Percentiles rank a stretch among this genome's conserved stretches.
These are phyloP conservation scores for Pyrrhoderma noxium DNA, from an alignment of 1,284 basidiomycete genomes.

Conservation along the genomic window DNA sequence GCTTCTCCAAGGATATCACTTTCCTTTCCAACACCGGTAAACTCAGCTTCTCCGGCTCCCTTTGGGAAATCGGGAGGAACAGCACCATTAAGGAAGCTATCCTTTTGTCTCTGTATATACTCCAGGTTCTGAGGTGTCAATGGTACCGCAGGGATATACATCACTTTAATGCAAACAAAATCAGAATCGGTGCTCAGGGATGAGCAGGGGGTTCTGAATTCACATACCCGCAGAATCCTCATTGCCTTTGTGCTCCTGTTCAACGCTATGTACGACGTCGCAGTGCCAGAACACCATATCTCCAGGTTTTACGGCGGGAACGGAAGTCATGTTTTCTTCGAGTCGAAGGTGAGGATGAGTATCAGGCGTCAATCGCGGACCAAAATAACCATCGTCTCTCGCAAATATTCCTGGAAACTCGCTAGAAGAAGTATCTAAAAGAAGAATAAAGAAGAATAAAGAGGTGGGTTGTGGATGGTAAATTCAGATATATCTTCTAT, in stretches of 20 bases:
- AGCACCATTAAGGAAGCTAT: constrained; percentile 49
- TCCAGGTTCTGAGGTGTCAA: constrained; percentile 54
- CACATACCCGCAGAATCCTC: constrained; percentile 61
- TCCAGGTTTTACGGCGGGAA: constrained; percentile 69
- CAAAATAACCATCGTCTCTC: constrained; percentile 38
- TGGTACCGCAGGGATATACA: constrained; percentile 81
- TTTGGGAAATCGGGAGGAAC: constrained; percentile 73
- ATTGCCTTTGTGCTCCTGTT: constrained; percentile 58
- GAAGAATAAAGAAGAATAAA: not conserved
- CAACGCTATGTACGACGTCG: constrained; percentile 78
- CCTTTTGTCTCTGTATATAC: constrained; percentile 59
- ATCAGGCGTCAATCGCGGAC: constrained; percentile 44
- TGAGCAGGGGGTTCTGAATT: constrained; percentile 2
- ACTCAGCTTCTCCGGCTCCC: constrained; percentile 45
- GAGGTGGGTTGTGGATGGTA: too few species aligned
- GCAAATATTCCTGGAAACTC: constrained; percentile 54
- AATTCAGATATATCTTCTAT: not conserved
- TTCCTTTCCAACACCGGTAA: constrained; percentile 41
- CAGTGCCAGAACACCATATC: constrained; percentile 88
- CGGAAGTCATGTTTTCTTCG: constrained; percentile 64
- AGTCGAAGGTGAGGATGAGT: constrained; percentile 66
- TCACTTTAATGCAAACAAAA: constrained; percentile 56
- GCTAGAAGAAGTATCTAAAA: constrained; percentile 43
- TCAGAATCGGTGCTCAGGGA: too few species aligned
- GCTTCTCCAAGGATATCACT: constrained; percentile 40